Evolutionary conservation across 2,329 filamentous ascomycete species (phyloP), one percentile per base, ranked within the genome.

Genomic region (Colletotrichum lentis): DNA sequence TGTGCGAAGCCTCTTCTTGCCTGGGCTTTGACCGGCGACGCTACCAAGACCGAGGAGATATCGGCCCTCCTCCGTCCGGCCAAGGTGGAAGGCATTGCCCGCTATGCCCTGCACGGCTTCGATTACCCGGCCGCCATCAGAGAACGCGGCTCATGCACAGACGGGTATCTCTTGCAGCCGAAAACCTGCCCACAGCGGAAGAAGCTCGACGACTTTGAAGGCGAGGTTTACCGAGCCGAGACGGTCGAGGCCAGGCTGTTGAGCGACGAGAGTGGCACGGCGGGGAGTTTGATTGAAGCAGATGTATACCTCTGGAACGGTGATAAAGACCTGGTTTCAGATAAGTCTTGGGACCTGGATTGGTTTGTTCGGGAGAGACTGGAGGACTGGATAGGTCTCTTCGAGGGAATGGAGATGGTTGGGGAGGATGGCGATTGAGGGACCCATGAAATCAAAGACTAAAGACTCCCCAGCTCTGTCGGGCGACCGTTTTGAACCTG

Each of bases 171-270:
- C 0, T 47, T 79, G 0, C 16, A 14, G 1, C 41, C 72, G 0
- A 55, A 74, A 35, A 76, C 71, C 3, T 60, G n/a, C 1, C 73
- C 74, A 0, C 73, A 77, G 41, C 72, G 76, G 2, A 73, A 69
- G 10, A 79, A 77, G 24, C 49, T 78, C n/a, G 77, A 77, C 41
- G 71, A 76, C 18, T 79, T 79, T 31, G 76, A 79, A 49, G 75
- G 75, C 0, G 72, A 76, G n/a, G 10, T 24, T 0, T 77, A 76
- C 31, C 37, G 67, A 56, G 3, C 18, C 63, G 1, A 71, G 70
- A 0, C 18, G 57, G 2, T 72, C 74, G 0, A 53, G 43, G 0
- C 70, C 39, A 35, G n/a, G 27, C 5, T 71, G 0, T 37, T 52
- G 1, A 22, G 74, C 22, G 54, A 72, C 1, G 63, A 62, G 1